Evolutionary conservation across 495 filamentous ascomycete genomes (phyloP).

Genomic region (Aspergillus saccharolyticus): DNA sequence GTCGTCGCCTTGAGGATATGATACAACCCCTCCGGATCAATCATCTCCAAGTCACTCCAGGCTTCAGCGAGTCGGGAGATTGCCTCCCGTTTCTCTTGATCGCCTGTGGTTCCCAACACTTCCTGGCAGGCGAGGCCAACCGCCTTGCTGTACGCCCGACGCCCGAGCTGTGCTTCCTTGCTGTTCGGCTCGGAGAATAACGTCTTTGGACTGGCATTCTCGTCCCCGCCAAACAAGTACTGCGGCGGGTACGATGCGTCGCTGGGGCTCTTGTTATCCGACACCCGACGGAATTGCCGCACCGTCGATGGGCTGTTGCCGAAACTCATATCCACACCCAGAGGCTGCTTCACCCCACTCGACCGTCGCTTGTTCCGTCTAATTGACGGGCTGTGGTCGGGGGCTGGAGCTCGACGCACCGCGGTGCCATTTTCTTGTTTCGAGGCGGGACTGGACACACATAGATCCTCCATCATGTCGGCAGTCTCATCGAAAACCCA

Average conservation of each 20-base stretch:
- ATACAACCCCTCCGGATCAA: conserved; percentile 88
- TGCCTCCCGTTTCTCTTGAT: conserved; percentile 70
- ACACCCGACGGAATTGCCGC: conserved; percentile 83
- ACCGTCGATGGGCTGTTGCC: conserved; percentile 87
- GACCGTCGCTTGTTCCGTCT: conserved; percentile 47
- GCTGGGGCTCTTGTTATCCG: conserved; percentile 51
- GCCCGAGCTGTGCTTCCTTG: conserved; percentile 76
- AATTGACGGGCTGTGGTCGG: conserved; percentile 40
- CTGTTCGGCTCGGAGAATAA: conserved; percentile 39
- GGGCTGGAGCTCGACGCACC: conserved; percentile 51
- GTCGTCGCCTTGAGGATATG: conserved; percentile 71
- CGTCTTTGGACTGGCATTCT: conserved; percentile 41
- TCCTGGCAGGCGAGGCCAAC: conserved; percentile 80
- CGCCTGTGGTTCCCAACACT: conserved; percentile 71
- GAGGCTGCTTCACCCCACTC: conserved; percentile 63
- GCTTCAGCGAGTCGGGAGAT: conserved; percentile 76
- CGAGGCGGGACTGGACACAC: conserved; percentile 34
- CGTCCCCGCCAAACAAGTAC: conserved; percentile 33
- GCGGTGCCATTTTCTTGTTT: conserved; percentile 42
- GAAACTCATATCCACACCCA: conserved; percentile 79
- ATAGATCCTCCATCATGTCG: conserved; percentile 38
- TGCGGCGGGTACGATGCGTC: conserved; percentile 30
- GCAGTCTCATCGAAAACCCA: conserved; percentile 29
- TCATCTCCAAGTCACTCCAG: conserved; percentile 74
- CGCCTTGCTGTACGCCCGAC: conserved; percentile 70